These are phyloP conservation scores for Fusarium anguioides DNA, from an alignment of 2,329 filamentous ascomycete species.

Conservation along the genomic window DNA sequence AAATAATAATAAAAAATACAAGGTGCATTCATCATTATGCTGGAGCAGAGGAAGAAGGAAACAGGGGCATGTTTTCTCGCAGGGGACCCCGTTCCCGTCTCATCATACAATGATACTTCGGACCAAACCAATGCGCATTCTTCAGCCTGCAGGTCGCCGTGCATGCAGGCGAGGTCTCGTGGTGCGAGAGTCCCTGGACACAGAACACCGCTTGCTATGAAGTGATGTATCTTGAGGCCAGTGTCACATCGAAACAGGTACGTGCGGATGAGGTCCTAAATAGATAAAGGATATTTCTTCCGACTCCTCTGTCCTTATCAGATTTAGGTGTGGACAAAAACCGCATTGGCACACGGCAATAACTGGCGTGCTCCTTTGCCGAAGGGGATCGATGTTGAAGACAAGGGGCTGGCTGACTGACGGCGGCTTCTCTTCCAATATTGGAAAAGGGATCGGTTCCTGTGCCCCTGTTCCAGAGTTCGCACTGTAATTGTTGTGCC, in stretches of 20 bases:
- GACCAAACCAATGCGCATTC: conserved; percentile 40
- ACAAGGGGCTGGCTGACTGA: conserved; percentile 32
- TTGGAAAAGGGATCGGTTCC: conserved; percentile 23
- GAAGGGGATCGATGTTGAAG: conserved; percentile 10
- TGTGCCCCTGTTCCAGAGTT: not conserved
- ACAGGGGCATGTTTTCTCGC: conserved; percentile 37
- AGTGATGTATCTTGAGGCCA: not conserved
- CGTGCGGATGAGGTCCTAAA: not conserved
- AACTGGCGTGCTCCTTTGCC: conserved; percentile 1
- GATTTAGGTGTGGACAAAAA: not conserved
- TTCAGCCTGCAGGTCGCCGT: conserved; percentile 46
- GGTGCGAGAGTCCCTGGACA: conserved; percentile 34
- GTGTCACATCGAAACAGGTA: not conserved
- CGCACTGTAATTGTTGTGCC: conserved; percentile 37
- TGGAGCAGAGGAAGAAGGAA: conserved; percentile 9
- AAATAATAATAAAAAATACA: not conserved
- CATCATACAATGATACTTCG: conserved; percentile 35
- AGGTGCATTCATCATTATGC: conserved; percentile 2
- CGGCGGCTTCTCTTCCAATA: conserved; percentile 29
- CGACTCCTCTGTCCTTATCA: not conserved
- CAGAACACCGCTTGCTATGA: conserved; percentile 19
- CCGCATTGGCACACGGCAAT: not conserved
- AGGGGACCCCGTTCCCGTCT: conserved; percentile 31
- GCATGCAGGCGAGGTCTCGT: conserved; percentile 50
- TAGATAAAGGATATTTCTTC: not conserved